These are phyloP conservation scores for Puccinellia tenuiflora DNA, from an alignment of 176 grass and related monocot genomes.

Conservation along the genomic window DNA sequence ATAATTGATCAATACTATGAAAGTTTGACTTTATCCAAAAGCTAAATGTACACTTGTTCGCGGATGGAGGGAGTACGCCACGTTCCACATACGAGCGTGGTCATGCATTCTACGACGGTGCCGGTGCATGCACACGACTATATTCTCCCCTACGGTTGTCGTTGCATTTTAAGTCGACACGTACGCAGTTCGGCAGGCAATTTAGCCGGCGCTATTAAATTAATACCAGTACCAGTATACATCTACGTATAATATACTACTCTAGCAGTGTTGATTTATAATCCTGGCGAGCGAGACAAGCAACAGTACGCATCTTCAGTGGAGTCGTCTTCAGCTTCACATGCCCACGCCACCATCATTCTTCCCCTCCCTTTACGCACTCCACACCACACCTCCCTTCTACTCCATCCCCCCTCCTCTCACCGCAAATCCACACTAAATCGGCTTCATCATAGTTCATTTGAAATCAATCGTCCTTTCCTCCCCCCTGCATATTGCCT, in stretches of 20 bases:
- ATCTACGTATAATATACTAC: too few species aligned
- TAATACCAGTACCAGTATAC: too few species aligned
- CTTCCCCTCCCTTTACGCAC: conserved; percentile 8
- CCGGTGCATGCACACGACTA: not conserved
- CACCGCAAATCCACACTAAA: not conserved
- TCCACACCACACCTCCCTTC: conserved; percentile 5
- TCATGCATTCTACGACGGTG: not conserved
- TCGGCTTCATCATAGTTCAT: not conserved
- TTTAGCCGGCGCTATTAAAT: too few species aligned
- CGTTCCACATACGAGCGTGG: not conserved
- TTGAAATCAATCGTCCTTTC: not conserved
- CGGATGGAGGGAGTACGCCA: too few species aligned
- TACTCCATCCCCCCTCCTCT: not conserved
- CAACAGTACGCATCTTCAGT: not conserved
- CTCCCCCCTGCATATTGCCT: not conserved
- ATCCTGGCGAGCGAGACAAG: not conserved
- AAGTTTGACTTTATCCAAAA: too few species aligned
- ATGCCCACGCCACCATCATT: conserved; percentile 20
- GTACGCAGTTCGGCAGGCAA: not conserved
- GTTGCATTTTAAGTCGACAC: not conserved
- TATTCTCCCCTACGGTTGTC: not conserved
- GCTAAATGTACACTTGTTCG: too few species aligned
- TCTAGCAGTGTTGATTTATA: too few species aligned
- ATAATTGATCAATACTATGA: too few species aligned
- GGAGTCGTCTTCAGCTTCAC: not conserved